Conservation (phyloP, 169 alveolate genomes). For the Plasmodium cynomolgi region DNA sequence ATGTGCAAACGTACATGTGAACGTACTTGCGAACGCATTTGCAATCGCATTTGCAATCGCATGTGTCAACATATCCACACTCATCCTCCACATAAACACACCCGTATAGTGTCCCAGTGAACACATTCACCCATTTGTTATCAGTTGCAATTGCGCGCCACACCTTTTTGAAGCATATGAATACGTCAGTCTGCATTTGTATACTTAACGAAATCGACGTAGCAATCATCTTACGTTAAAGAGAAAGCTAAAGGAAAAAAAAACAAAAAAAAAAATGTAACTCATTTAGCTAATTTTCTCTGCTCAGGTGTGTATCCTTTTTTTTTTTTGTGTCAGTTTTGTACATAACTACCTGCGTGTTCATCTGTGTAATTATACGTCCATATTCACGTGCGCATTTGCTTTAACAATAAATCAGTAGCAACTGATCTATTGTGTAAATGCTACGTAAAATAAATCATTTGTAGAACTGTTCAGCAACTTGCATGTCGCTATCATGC, state of each 20-base stretch:
- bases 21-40: neutral
- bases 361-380: neutral
- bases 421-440: neutral
- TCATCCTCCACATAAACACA: neutral
- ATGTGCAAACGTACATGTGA: slow-evolving; percentile 16
- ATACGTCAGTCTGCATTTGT: neutral
- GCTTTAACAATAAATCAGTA: neutral
- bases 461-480: neutral
- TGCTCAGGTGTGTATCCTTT: neutral
- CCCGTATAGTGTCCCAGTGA: slow-evolving; percentile 4
- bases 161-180: neutral
- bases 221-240: neutral
- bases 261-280: neutral
- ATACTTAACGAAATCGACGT: neutral
- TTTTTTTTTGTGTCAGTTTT: neutral
- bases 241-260: neutral
- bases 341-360: neutral
- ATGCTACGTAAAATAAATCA: neutral
- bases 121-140: neutral
- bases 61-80: neutral
- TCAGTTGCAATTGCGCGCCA: neutral
- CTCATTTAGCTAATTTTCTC: neutral
- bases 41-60: neutral
- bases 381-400: neutral
- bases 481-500: neutral